Base-by-base conservation (phyloP, 306 rosid species). In the Quercus alba region DNA sequence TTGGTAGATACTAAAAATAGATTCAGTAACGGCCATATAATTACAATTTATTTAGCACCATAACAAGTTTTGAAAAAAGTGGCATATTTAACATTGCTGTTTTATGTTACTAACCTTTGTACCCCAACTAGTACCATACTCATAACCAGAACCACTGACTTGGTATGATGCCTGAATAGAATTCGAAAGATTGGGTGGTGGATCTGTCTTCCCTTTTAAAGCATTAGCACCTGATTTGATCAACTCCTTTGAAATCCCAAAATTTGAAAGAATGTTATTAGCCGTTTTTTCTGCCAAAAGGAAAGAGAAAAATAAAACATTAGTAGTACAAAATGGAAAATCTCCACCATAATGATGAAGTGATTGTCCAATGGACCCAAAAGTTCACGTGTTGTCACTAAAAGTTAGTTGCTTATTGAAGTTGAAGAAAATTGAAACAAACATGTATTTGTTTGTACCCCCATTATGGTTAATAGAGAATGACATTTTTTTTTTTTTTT, bases 211-310 rank as follows among this genome's bases (percentile, higher is more conserved):
- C 35, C 80, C 93, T 25, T 79, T 72, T 76, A 90, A 83, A 38
- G 87, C 85, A 61, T 63, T 46, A 44, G 77, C 59, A 5, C 78
- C 88, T 79, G 91, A 79, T 19, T 77, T 63, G 0, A 67, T 66
- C 51, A 94, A 86, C 25, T 56, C 86, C 33, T 81, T 64, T 4
- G 95, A 87, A 41, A 13, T 73, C 78, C 97, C 97, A 68, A 91
- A 88, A 4, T 26, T 81, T 84, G 62, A 44, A 52, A 52, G 51
- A 5, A 56, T 30, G n/a, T 84, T 80, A 54, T 83, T 81, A 1
- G 44, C 44, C 14, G 52, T 21, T 72, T 77, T 81, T 68, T 82
- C 90, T 83, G 59, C 19, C 58, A 38, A 8, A 75, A 5, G 30
- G 8, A 58, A 33, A 14, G 15, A 4, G 33, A 44, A 51, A 23